Evolutionary conservation across 2,329 filamentous ascomycete genomes (phyloP).

Genomic region (Hansfordia pulvinata): DNA sequence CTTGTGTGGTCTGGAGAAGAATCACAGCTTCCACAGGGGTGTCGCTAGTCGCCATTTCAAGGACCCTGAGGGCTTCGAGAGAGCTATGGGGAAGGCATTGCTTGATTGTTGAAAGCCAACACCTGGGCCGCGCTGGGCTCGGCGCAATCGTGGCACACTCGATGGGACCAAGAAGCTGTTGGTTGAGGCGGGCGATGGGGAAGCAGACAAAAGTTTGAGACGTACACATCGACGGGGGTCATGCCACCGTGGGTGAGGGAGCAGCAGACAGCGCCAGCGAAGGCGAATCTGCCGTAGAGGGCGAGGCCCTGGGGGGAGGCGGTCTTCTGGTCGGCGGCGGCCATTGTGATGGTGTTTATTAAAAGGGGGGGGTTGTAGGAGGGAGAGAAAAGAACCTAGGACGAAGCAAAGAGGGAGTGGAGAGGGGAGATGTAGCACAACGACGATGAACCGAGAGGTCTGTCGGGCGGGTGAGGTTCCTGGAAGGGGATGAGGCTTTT

Average conservation of each 20-base stretch:
- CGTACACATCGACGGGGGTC: conserved; percentile 99
- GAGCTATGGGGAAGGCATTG: too few species aligned
- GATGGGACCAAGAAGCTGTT: not conserved
- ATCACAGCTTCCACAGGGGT: too few species aligned
- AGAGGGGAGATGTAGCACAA: not conserved
- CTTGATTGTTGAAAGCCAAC: too few species aligned
- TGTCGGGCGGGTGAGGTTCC: too few species aligned
- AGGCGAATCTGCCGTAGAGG: conserved; percentile 93
- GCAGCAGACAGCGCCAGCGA: conserved; percentile 96
- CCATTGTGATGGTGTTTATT: conserved; percentile 1
- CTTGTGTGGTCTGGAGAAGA: not conserved
- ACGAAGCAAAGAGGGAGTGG: not conserved
- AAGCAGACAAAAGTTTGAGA: conserved; percentile 16
- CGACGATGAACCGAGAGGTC: not conserved
- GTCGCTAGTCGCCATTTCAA: too few species aligned
- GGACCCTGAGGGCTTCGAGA: too few species aligned
- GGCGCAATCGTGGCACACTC: not conserved
- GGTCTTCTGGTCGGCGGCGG: not conserved
- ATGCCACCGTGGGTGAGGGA: conserved; percentile 93
- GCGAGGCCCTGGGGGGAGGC: conserved; percentile 1
- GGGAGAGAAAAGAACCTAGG: not conserved
- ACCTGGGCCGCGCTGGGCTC: too few species aligned
- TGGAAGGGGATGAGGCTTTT: too few species aligned
- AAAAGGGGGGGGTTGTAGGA: conserved; percentile 1
- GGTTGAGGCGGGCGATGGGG: conserved; percentile 1